Evolutionary conservation across 257 asterid genomes (phyloP).

Genomic region (Buddleja alternifolia): DNA sequence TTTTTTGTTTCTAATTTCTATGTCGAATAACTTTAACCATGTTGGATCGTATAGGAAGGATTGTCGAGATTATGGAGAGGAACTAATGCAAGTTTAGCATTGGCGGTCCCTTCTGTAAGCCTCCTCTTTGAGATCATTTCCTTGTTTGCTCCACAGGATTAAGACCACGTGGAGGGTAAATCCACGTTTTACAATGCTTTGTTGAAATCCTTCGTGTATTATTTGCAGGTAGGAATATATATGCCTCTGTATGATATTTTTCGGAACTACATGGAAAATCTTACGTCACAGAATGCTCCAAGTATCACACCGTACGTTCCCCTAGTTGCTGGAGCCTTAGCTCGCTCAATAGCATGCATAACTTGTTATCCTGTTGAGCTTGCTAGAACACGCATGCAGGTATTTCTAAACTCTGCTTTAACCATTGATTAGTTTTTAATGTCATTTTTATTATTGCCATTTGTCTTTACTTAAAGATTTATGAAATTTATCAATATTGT

Average conservation of each 20-base stretch:
- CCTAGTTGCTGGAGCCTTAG: slow-evolving; percentile 79
- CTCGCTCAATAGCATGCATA: slow-evolving; percentile 86
- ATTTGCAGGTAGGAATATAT: slow-evolving; percentile 82
- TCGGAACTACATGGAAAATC: slow-evolving; percentile 65
- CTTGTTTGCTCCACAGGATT: slow-evolving; percentile 3
- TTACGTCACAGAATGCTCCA: slow-evolving; percentile 55
- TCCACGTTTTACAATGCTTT: background rate
- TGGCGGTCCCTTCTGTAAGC: slow-evolving; percentile 94
- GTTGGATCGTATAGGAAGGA: slow-evolving; percentile 67
- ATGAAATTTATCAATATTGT: background rate
- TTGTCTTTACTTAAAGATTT: background rate
- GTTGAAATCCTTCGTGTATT: background rate
- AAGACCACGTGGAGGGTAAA: background rate
- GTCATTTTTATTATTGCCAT: background rate
- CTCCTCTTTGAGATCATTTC: background rate
- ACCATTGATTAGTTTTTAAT: background rate
- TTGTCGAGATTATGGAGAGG: slow-evolving; percentile 88
- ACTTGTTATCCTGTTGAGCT: slow-evolving; percentile 90
- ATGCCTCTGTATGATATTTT: slow-evolving; percentile 91
- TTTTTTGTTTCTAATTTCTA: background rate
- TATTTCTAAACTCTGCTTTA: slow-evolving; percentile 15
- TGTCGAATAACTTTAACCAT: background rate
- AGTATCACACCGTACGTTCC: slow-evolving; percentile 67
- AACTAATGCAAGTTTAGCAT: slow-evolving; percentile 87
- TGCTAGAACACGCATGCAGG: slow-evolving; percentile 98